These are phyloP conservation scores for Gonium pectorale DNA, from an alignment of 139 green algal genomes.

Conservation along the genomic window DNA sequence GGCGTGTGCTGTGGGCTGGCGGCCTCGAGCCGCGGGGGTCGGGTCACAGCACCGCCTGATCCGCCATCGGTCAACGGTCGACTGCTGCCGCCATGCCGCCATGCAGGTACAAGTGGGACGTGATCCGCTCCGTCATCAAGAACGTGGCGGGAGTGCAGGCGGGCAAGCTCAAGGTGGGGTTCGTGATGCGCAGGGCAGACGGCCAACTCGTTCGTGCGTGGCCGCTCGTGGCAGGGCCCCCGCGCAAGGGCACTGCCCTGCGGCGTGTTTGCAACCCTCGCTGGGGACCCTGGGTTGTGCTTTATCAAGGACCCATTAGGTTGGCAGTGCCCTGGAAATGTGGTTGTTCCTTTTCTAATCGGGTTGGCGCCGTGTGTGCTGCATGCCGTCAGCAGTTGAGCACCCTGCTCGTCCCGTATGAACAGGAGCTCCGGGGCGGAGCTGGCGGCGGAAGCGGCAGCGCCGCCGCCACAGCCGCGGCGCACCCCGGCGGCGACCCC, in stretches of 20 bases:
- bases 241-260: too few species aligned
- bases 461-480: not conserved
- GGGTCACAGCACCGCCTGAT: too few species aligned
- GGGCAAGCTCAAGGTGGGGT: conserved; percentile 72
- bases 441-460: not conserved
- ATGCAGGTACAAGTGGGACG: conserved; percentile 83
- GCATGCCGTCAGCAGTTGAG: not conserved
- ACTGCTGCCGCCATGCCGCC: not conserved
- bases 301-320: too few species aligned
- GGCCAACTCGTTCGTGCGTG: not conserved
- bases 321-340: not conserved
- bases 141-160: conserved; percentile 74
- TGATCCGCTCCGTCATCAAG: conserved; percentile 76
- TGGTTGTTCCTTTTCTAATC: not conserved
- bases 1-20: too few species aligned
- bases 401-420: not conserved
- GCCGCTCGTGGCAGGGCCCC: not conserved
- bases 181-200: not conserved
- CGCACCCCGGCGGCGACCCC: not conserved
- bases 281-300: not conserved
- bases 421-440: not conserved
- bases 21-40: too few species aligned
- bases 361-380: not conserved
- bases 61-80: not conserved
- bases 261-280: not conserved